Base-by-base conservation (phyloP, 306 rosid genomes). In the Cicer pinnatifidum region DNA sequence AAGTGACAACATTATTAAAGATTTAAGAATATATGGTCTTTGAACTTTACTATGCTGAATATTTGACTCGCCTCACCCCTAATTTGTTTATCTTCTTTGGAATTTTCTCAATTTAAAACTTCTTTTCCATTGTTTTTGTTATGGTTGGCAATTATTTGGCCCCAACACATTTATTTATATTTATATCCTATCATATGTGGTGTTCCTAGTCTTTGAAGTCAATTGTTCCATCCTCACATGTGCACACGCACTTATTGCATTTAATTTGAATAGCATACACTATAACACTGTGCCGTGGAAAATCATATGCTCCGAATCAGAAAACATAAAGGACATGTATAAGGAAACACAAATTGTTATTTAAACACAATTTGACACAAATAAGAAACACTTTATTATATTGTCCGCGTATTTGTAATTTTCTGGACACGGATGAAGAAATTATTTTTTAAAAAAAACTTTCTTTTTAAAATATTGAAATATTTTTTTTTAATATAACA, bases 1-100 rank as follows among this genome's bases (percentile, higher is more conserved):
- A 78, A 63, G 67, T 44, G 37, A 44, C 73, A 44, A 63, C 59
- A 71, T 17, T 28, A 43, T 72, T 53, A 71, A 63, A 78, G 82
- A 63, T 64, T 11, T 60, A 38, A 78, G 78, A 78, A 78, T 78
- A 78, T 78, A 72, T 78, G 60, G 33, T 64, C 68, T 44, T 78
- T 17, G 51, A 71, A 51, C 82, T 71, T 78, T 53, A 1, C 8
- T 5, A 28, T 7, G 8, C 58, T 50, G 60, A 71, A 78, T 52
- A 71, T 71, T 71, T 63, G 82, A 78, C 68, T 17, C 16, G 0
- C 9, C 38, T 40, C 38, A 6, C 7, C 47, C 72, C 16, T 17
- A 50, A 3, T 16, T 78, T 71, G 52, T 63, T 78, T 53, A 51
- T 13, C 48, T 48, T 15, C 61, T 78, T 41, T 10, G 8, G 52